Conservation (phyloP, 1,284 basidiomycete genomes). For the Peniophora sp. region DNA sequence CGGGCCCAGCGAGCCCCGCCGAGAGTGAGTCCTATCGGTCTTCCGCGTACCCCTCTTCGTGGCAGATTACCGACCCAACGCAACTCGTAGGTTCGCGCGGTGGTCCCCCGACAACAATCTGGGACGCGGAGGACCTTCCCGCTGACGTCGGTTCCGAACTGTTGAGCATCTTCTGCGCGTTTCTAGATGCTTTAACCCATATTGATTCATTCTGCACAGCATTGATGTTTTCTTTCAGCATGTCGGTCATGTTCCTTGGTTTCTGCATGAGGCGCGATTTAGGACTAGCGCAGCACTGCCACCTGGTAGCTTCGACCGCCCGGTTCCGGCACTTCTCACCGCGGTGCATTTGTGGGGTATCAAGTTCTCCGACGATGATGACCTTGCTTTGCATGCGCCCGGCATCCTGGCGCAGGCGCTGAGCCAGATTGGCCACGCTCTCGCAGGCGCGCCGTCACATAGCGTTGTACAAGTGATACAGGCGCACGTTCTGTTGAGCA, state of each 20-base stretch:
- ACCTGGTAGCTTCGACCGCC: slow-evolving; percentile 28
- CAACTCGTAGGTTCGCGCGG: slow-evolving; percentile 1
- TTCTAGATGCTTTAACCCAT: background rate
- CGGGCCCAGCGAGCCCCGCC: slow-evolving; percentile 7
- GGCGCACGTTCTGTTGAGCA: slow-evolving; percentile 45
- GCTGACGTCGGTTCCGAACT: slow-evolving; percentile 10
- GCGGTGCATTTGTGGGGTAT: slow-evolving; percentile 44
- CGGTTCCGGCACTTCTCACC: slow-evolving; percentile 38
- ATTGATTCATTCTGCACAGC: slow-evolving; percentile 6
- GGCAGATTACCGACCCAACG: slow-evolving; percentile 1
- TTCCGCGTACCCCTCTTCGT: background rate
- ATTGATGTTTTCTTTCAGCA: slow-evolving; percentile 15
- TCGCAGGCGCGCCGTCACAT: slow-evolving; percentile 28
- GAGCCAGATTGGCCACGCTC: slow-evolving; percentile 24
- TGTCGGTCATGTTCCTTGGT: slow-evolving; percentile 22
- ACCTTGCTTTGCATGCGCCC: slow-evolving; percentile 22
- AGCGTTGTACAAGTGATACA: slow-evolving; percentile 46
- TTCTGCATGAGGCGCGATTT: slow-evolving; percentile 23
- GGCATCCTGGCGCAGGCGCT: slow-evolving; percentile 35
- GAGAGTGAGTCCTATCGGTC: slow-evolving; percentile 3
- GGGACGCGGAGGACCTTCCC: slow-evolving; percentile 12
- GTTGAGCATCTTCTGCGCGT: slow-evolving; percentile 2
- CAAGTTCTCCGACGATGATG: slow-evolving; percentile 23
- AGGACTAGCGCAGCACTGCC: slow-evolving; percentile 19
- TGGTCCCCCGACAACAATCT: slow-evolving; percentile 6